Evolutionary conservation across 1,139 yeast genomes (phyloP), one percentile per base, ranked within the genome.

Genomic region (Taphrina flavorubra): DNA sequence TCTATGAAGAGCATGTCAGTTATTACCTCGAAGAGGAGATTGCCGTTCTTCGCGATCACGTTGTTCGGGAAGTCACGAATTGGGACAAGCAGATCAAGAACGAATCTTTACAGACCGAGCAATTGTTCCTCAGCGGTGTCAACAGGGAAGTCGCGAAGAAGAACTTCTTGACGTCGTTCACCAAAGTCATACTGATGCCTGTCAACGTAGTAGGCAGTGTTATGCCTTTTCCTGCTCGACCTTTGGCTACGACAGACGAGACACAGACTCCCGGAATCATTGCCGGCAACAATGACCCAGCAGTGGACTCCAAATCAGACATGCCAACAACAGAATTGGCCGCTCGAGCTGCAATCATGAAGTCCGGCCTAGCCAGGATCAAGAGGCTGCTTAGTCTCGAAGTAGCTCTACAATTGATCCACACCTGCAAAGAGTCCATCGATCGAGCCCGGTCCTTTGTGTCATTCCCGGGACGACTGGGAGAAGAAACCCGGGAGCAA

Each of bases 121-220:
- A 77, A 34, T 74, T 79, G 36, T 75, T 81, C n/a, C 74, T 82
- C 73, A 82, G 84, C 57, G 81, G 80, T 72, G 78, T 81, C 61
- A 76, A 72, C 72, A 42, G 78, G 77, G 70, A 81, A 77, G 69
- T 77, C 79, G 69, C 83, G 66, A 83, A 84, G 72, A 76, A 79
- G 46, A 82, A 82, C 68, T 82, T 86, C 72, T 81, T 86, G 51
- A 83, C 86, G 0, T 84, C 87, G 37, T 80, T 87, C 72, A 84
- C 84, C 74, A 81, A 79, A 71, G 82, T 79, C 2, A 72, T 80
- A 18, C 70, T 78, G 72, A 76, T 78, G 76, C 81, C 82, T 1
- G 80, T 78, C 11, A 63, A 63, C 20, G 67, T 63, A 11, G 67
- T 63, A 20, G 61, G 61, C 6, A 73, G 74, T 16, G 77, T 73